phyloP scores from a whole-genome alignment of 1,284 basidiomycete genomes.

The Cryptococcus sp. region DNA sequence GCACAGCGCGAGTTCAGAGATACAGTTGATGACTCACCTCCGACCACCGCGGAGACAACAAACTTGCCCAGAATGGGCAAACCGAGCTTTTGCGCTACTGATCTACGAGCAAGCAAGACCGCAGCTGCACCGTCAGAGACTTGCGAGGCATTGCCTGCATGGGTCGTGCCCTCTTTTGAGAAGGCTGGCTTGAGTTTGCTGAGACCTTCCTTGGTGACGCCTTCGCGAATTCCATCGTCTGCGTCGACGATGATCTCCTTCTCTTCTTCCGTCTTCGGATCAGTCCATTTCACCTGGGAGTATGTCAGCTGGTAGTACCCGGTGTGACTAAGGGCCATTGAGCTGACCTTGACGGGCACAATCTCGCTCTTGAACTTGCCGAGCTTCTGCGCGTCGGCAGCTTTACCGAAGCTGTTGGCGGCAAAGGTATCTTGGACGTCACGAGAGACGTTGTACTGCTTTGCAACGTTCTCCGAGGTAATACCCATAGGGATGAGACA shows the following conservation, averaged over 20 bases:
- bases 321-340: not conserved
- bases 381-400: slow-evolving; percentile 78
- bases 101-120: slow-evolving; percentile 83
- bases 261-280: slow-evolving; percentile 83
- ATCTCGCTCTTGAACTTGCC: slow-evolving; percentile 94
- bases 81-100: slow-evolving; percentile 81
- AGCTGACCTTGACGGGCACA: slow-evolving; percentile 67
- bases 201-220: slow-evolving; percentile 84
- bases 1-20: not conserved
- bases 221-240: slow-evolving; percentile 91
- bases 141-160: slow-evolving; percentile 90
- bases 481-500: slow-evolving; percentile 96
- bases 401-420: slow-evolving; percentile 78
- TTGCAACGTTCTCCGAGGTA: slow-evolving; percentile 93
- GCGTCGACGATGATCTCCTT: slow-evolving; percentile 74
- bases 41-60: slow-evolving; percentile 72
- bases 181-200: slow-evolving; percentile 94
- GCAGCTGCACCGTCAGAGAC: slow-evolving; percentile 98
- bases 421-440: slow-evolving; percentile 84
- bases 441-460: slow-evolving; percentile 76
- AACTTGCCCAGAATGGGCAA: slow-evolving; percentile 93
- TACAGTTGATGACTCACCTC: slow-evolving; percentile 53
- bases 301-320: not conserved
- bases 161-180: slow-evolving; percentile 81
- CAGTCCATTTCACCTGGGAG: slow-evolving; percentile 64